phyloP scores from a whole-genome alignment of 441 rosid species.

The Theobroma grandiflorum region DNA sequence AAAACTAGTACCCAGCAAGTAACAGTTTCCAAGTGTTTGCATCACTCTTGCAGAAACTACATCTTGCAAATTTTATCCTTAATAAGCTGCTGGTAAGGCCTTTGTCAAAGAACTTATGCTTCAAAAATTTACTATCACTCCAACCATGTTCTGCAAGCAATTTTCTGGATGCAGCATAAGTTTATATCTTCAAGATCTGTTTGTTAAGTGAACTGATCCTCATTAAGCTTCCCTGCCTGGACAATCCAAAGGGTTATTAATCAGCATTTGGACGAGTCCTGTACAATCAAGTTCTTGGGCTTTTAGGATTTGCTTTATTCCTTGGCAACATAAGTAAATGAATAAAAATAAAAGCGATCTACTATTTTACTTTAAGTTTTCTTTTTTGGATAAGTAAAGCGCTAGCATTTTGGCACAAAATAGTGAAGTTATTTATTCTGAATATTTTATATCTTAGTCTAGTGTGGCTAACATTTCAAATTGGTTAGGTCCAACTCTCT shows the following conservation, averaged over 20 bases:
- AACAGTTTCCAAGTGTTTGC: not conserved
- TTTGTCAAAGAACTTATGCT: not conserved
- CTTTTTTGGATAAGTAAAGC: too few species aligned
- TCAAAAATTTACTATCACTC: not conserved
- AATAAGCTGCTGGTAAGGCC: not conserved
- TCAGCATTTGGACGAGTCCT: not conserved
- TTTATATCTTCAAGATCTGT: not conserved
- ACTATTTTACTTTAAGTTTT: too few species aligned
- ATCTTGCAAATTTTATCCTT: not conserved
- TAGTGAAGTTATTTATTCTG: not conserved
- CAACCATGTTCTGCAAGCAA: not conserved
- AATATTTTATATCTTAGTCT: not conserved
- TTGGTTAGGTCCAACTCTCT: not conserved
- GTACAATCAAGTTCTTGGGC: not conserved
- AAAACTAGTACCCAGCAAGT: not conserved
- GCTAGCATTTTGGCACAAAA: not conserved
- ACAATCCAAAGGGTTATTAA: not conserved
- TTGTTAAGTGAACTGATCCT: not conserved
- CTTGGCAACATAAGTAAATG: not conserved
- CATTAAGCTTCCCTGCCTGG: not conserved
- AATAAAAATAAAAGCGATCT: not conserved
- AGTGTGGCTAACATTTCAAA: not conserved
- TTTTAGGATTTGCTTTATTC: not conserved
- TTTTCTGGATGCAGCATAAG: not conserved
- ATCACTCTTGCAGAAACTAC: not conserved